phyloP scores from a whole-genome alignment of 2,329 filamentous ascomycete genomes.

The Ceratocystis smalleyi region DNA sequence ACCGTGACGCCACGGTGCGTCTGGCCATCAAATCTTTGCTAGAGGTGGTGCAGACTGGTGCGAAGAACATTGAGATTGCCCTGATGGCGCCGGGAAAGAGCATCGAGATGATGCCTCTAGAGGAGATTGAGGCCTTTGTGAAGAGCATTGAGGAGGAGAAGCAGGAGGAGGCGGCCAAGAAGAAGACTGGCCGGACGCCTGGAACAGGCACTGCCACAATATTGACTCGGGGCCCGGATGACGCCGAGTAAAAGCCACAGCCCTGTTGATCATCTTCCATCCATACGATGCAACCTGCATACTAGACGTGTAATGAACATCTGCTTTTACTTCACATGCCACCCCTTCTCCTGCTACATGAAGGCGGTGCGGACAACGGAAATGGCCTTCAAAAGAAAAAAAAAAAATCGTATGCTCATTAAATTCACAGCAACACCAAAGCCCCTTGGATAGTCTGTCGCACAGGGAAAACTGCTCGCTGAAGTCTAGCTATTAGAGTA shows the following conservation, averaged over 20 bases:
- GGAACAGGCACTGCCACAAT: constrained; percentile 58
- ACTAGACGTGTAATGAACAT: constrained; percentile 15
- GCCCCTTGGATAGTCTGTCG: neutral
- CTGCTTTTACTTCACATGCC: neutral
- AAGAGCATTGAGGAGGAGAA: constrained; percentile 99
- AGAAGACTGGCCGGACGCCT: constrained; percentile 70
- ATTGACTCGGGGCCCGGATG: constrained; percentile 45
- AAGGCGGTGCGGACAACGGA: no score
- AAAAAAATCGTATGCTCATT: constrained; percentile 12
- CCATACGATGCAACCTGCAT: constrained; percentile 19
- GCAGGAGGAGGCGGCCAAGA: constrained; percentile 94
- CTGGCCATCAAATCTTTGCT: constrained; percentile 95
- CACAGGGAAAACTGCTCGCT: neutral
- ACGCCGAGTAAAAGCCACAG: constrained; percentile 17
- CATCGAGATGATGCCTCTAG: constrained; percentile 84
- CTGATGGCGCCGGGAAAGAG: constrained; percentile 88
- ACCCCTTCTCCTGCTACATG: neutral
- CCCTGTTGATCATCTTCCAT: neutral
- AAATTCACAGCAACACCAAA: neutral
- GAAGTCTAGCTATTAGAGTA: neutral
- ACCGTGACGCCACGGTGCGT: constrained; percentile 88
- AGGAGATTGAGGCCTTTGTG: constrained; percentile 93
- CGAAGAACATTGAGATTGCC: constrained; percentile 99
- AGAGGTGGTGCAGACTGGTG: constrained; percentile 95
- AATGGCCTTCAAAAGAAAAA: no score